A percentile compares a stretch with the other conserved stretches of the same genome.
These are phyloP conservation scores for Basidiobolus heterosporus DNA, from an alignment of 371 early-diverging fungal genomes.

Conservation along the genomic window DNA sequence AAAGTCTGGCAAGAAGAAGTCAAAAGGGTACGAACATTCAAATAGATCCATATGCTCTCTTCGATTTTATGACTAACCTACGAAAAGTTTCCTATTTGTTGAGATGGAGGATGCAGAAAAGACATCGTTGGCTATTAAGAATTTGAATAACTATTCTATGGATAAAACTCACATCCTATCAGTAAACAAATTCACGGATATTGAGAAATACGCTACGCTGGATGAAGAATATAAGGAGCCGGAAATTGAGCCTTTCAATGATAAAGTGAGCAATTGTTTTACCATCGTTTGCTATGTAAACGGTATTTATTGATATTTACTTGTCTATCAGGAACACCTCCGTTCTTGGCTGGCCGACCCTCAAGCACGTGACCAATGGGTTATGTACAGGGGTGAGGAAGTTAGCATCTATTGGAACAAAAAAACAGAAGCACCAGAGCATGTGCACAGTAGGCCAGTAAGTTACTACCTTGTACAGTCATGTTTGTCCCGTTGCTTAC, in stretches of 20 bases:
- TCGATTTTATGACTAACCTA: too few relatives aligned
- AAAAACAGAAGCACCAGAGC: constrained; percentile 67
- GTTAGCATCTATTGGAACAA: constrained; percentile 80
- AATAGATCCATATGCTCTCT: too few relatives aligned
- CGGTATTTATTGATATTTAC: too few relatives aligned
- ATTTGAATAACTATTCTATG: constrained; percentile 60
- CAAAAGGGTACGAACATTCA: constrained; percentile 36
- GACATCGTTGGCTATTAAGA: constrained; percentile 63
- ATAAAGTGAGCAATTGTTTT: constrained; percentile 15
- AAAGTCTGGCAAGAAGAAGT: constrained; percentile 40
- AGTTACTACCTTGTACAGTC: too few relatives aligned
- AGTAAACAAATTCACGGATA: constrained; percentile 79
- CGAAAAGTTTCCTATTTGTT: constrained; percentile 54
- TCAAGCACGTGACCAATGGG: constrained; percentile 80
- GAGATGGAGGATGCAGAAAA: constrained; percentile 78
- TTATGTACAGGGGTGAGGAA: constrained; percentile 66
- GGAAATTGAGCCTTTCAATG: constrained; percentile 41
- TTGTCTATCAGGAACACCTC: constrained; percentile 45
- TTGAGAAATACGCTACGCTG: constrained; percentile 62
- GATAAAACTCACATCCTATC: constrained; percentile 67
- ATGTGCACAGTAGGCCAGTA: constrained; percentile 36
- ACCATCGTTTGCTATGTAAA: too few relatives aligned
- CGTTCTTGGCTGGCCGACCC: constrained; percentile 80
- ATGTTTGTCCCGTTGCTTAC: too few relatives aligned
- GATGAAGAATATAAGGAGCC: constrained; percentile 61